A percentile compares a stretch with the other conserved stretches of the same genome.
phyloP scores from a whole-genome alignment of 345 rosid species.

The Brassica rapa region DNA sequence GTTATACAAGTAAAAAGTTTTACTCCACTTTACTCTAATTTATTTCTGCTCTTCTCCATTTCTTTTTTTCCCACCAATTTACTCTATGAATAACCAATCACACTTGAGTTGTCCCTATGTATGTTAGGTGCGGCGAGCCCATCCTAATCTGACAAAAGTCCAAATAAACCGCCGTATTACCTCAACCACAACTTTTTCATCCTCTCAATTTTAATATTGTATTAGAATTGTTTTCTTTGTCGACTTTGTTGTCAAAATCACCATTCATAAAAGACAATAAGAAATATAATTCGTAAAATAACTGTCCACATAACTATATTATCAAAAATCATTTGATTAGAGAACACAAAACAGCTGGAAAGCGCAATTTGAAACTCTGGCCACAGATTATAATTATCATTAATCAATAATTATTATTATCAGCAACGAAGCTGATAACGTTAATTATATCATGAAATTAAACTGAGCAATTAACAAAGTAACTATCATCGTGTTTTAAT shows the following conservation, averaged over 20 bases:
- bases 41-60: no score
- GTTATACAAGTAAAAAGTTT: no score
- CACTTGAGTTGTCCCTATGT: constrained; percentile 22
- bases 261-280: constrained; percentile 4
- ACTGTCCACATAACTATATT: constrained; percentile 1
- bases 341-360: constrained; percentile 8
- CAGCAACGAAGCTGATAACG: constrained; percentile 33
- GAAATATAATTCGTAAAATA: constrained; percentile 10
- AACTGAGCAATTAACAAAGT: constrained; percentile 5
- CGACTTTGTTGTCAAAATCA: neutral
- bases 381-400: constrained; percentile 20
- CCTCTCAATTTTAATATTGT: neutral
- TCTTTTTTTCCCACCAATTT: no score
- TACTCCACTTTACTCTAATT: no score
- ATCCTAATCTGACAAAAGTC: constrained; percentile 37
- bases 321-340: neutral
- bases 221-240: neutral
- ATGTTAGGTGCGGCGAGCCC: constrained; percentile 26
- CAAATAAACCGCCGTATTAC: constrained; percentile 30
- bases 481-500: neutral
- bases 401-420: constrained; percentile 33
- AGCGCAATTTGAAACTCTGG: constrained; percentile 33
- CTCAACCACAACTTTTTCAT: constrained; percentile 33
- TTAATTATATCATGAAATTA: constrained; percentile 15
- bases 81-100: no score